A percentile compares a stretch with the other conserved stretches of the same genome.
These are phyloP conservation scores for Juglanconis juglandina DNA, from an alignment of 2,329 filamentous ascomycete species.

Conservation along the genomic window DNA sequence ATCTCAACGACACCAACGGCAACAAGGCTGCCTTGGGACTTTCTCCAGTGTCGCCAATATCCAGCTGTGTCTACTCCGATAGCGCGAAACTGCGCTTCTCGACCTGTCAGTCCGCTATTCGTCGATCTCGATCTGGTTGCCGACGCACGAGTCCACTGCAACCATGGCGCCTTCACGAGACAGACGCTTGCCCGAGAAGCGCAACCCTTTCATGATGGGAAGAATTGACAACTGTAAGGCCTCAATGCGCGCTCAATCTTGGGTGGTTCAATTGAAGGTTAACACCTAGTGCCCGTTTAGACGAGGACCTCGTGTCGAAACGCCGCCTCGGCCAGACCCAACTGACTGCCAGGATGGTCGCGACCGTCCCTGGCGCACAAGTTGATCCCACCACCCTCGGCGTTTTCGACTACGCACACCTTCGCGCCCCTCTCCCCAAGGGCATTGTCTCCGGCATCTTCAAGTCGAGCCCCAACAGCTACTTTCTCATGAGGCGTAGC, in stretches of 20 bases:
- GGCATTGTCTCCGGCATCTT: slow-evolving; percentile 93
- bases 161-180: slow-evolving; percentile 21
- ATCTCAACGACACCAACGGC: not conserved
- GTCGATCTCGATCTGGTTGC: not conserved
- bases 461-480: slow-evolving; percentile 81
- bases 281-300: slow-evolving; percentile 37
- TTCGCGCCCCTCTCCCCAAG: slow-evolving; percentile 87
- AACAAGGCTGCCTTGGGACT: not conserved
- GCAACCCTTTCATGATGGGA: slow-evolving; percentile 53
- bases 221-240: slow-evolving; percentile 49
- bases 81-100: not conserved
- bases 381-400: slow-evolving; percentile 71
- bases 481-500: slow-evolving; percentile 93
- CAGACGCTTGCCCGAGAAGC: slow-evolving; percentile 38
- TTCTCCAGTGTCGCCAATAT: not conserved
- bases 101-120: no score
- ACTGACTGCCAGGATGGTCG: slow-evolving; percentile 75
- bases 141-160: not conserved
- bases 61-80: not conserved
- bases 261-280: slow-evolving; percentile 3
- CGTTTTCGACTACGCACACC: slow-evolving; percentile 91
- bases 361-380: slow-evolving; percentile 66
- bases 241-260: not conserved
- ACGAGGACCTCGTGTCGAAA: slow-evolving; percentile 72
- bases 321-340: slow-evolving; percentile 91